These are phyloP conservation scores for Rhytidiadelphus loreus DNA, from an alignment of 225 moss, liverwort and hornwort genomes.

Conservation along the genomic window DNA sequence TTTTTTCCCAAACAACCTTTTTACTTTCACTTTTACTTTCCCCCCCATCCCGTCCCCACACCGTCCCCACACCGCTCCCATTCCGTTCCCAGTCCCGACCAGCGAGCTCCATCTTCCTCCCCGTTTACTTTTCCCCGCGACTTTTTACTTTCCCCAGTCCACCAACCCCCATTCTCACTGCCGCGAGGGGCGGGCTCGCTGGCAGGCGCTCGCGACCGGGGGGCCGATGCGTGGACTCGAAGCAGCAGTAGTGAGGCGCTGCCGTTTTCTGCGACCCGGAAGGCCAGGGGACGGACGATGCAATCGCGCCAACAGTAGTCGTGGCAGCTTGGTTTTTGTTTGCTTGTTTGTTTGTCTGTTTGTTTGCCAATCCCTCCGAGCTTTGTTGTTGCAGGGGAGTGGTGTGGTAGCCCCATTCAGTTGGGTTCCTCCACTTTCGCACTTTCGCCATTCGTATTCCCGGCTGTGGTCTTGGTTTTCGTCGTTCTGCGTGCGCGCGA, in stretches of 20 bases:
- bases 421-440: not conserved
- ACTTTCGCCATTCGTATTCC: not conserved
- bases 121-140: not conserved
- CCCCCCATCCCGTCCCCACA: not conserved
- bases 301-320: not conserved
- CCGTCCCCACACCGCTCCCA: not conserved
- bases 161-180: not conserved
- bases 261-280: conserved; percentile 13
- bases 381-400: not conserved
- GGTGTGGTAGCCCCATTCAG: not conserved
- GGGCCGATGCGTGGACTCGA: not conserved
- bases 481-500: not conserved
- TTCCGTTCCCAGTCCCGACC: not conserved
- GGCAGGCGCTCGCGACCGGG: not conserved
- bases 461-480: not conserved
- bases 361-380: not conserved
- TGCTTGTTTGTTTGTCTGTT: not conserved
- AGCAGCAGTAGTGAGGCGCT: not conserved
- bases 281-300: not conserved
- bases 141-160: not conserved
- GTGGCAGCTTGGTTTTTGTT: not conserved
- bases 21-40: not conserved
- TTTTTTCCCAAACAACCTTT: not conserved
- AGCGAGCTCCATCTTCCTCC: not conserved
- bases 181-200: not conserved